Evolutionary conservation across 2,329 filamentous ascomycete species (phyloP), one percentile per base, ranked within the genome.

Genomic region (Gyromitra esculenta): DNA sequence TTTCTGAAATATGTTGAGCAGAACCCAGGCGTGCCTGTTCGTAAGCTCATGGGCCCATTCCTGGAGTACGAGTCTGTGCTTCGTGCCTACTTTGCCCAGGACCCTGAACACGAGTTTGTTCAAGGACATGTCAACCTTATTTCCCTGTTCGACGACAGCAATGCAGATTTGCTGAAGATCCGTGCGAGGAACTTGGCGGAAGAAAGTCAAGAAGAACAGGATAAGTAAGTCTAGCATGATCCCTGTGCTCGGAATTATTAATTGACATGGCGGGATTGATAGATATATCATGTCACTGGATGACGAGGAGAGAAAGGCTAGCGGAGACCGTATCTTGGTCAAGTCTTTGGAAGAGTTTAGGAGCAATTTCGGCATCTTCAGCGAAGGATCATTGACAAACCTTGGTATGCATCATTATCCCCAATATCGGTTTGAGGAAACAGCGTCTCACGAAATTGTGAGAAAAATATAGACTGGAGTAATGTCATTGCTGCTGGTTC

Each of bases 291-390:
- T 94, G 91, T 82, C 88, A 5, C 86, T 94, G 37, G 86, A 87
- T 0, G 84, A 87, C 0, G 85, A 89, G 2, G 87, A 90, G 65
- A 89, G 93, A 45, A 89, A 89, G 63, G 80, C 85, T 0, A 84
- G 89, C 81, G 90, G 88, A 4, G 87, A 90, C 0, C 88, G 88
- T 1, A 92, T 93, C 1, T 87, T 92, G 2, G 92, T 94, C 0
- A 82, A 86, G 31, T 87, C 87, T 11, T 82, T 96, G 59, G 86
- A 88, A 62, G 90, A 92, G 39, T 97, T 96, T 80, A 89, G 90
- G 82, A 88, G 88, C 63, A 95, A 96, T 83, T 95, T 97, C 84
- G 88, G 88, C 75, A 82, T 96, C 75, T 97, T 97, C 82, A 93
- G 91, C 0, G 93, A 97, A 83, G 91, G 89, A 1, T 90, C 92